phyloP scores from a whole-genome alignment of 495 filamentous ascomycete genomes.

The Cercophora samala region DNA sequence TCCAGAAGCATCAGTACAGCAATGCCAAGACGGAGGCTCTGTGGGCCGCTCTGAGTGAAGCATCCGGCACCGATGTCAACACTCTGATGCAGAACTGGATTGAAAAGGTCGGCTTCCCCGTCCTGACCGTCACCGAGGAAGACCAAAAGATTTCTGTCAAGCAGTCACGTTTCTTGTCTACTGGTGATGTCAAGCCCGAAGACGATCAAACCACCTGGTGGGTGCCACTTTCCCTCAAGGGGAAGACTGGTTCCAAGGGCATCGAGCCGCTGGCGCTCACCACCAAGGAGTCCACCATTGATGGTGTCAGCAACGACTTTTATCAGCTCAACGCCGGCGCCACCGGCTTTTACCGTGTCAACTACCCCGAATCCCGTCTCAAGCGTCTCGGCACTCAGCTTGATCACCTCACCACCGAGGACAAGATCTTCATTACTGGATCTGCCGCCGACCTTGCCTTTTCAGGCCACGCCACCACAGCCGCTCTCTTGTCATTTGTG shows the following conservation, averaged over 20 bases:
- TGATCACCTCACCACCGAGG: conserved; percentile 69
- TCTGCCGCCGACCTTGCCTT: conserved; percentile 90
- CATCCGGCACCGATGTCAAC: conserved; percentile 83
- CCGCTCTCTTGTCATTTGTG: conserved; percentile 73
- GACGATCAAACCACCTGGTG: conserved; percentile 95
- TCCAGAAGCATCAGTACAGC: conserved; percentile 83
- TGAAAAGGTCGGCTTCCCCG: conserved; percentile 87
- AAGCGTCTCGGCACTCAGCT: conserved; percentile 72
- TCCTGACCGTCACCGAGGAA: conserved; percentile 81
- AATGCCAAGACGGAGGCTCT: conserved; percentile 93
- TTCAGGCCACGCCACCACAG: conserved; percentile 76
- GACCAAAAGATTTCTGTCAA: conserved; percentile 74
- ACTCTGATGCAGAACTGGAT: conserved; percentile 92
- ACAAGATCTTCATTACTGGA: conserved; percentile 86
- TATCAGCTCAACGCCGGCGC: conserved; percentile 91
- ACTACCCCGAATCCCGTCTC: conserved; percentile 77
- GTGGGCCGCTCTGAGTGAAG: conserved; percentile 85
- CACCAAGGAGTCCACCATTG: conserved; percentile 68
- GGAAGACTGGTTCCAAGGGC: conserved; percentile 51
- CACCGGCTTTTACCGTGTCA: conserved; percentile 88
- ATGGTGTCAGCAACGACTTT: conserved; percentile 70
- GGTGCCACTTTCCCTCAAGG: conserved; percentile 80
- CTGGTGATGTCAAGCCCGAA: conserved; percentile 76
- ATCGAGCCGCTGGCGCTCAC: conserved; percentile 60
- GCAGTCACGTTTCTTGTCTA: conserved; percentile 83